Evolutionary conservation across 805 yeast genomes (phyloP).

Genomic region (Candida jianshihensis): DNA sequence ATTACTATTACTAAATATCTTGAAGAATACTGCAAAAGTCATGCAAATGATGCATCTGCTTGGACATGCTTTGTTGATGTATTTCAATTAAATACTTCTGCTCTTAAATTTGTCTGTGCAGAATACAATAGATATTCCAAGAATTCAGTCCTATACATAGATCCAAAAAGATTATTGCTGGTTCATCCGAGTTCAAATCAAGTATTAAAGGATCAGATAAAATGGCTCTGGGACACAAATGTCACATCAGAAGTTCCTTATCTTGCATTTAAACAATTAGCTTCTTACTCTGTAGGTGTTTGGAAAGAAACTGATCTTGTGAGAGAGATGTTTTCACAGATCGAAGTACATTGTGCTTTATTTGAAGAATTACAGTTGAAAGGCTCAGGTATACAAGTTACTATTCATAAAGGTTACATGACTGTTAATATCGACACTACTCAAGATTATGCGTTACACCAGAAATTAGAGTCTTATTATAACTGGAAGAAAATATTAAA

Average conservation of each 20-base stretch:
- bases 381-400: conserved; percentile 8
- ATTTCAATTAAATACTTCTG: conserved; percentile 4
- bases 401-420: conserved; percentile 10
- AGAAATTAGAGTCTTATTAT: conserved; percentile 10
- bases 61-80: conserved; percentile 24
- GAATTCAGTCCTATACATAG: neutral
- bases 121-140: conserved; percentile 11
- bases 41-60: conserved; percentile 27
- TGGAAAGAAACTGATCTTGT: conserved; percentile 12
- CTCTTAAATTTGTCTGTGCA: conserved; percentile 4
- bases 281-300: conserved; percentile 7
- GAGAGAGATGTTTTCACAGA: conserved; percentile 13
- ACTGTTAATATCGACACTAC: conserved; percentile 8
- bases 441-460: conserved; percentile 7
- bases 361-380: conserved; percentile 13
- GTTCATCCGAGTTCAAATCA: conserved; percentile 7
- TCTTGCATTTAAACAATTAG: conserved; percentile 11
- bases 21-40: conserved; percentile 19
- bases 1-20: conserved; percentile 1
- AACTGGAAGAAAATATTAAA: conserved; percentile 17
- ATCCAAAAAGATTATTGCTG: neutral
- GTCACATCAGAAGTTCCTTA: conserved; percentile 17
- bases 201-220: conserved; percentile 7
- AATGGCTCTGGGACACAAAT: conserved; percentile 18
- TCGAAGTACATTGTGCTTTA: conserved; percentile 13